Base-by-base conservation (phyloP, 352 stramenopile genomes). In the Hyphochytrium catenoides region DNA sequence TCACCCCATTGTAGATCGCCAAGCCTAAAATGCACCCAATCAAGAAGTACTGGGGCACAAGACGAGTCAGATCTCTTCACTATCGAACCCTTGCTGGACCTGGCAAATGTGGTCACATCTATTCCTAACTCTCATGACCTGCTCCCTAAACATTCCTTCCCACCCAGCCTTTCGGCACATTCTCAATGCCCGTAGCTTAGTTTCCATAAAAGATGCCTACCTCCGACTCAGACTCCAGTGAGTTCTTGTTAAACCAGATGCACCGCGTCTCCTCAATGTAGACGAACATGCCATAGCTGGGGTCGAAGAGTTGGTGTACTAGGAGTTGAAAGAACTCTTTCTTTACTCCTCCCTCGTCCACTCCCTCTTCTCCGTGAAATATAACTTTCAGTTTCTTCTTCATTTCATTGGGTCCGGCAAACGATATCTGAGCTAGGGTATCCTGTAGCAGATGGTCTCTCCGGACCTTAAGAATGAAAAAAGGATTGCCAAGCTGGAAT, bases 1-100 rank as follows among this genome's bases (percentile, higher is more conserved):
- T 79, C 16, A 83, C 66, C 6, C 57, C 54, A 17, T 84, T 84
- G 46, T 84, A 84, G 27, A 84, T 77, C 8, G 69, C 69, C 5
- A 84, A 41, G 16, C 60, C 69, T 3, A 81, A 46, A 8, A 84
- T 36, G 24, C 70, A 75, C 18, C 69, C 69, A 48, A 84, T 76
- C 8, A 84, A 50, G n/a, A n/a, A n/a, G n/a, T n/a, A n/a, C n/a
- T n/a, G n/a, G n/a, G n/a, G n/a, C 8, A 9, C 9, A 18, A 34
- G 18, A 18, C 5, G 25, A 34, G 5, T 5, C 25, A 9, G 5
- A 9, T 34, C 25, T 34, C n/a, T n/a, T n/a, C n/a, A n/a, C n/a
- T n/a, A n/a, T n/a, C n/a, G n/a, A n/a, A n/a, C n/a, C n/a, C n/a
- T n/a, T n/a, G n/a, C n/a, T n/a, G n/a, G n/a, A n/a, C n/a, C n/a